Evolutionary conservation across 208 protist genomes (phyloP), one percentile per base, ranked within the genome.

Genomic region (Borovskyia barvae): DNA sequence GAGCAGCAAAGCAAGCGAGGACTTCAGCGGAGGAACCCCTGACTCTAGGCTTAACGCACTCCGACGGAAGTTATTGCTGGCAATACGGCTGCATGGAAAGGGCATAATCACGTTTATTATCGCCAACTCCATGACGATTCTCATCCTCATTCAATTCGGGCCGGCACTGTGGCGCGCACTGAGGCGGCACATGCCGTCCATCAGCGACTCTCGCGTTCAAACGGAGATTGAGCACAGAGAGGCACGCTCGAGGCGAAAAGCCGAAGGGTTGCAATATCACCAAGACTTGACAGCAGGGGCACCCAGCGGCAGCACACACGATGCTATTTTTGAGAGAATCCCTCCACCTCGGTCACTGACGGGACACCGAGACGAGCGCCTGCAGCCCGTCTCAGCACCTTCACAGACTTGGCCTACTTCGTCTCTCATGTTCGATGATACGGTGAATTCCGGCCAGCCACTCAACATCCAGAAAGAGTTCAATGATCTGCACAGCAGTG

Each of bases 81-180:
- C n/a, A n/a, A n/a, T n/a, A n/a, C n/a, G n/a, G n/a, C n/a, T n/a
- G n/a, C n/a, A n/a, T n/a, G 52, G 1, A 40, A 50, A 5, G 26
- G 50, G 50, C 12, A 36, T 70, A 3, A 25, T 79, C 25, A 74
- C 72, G 24, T 93, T 93, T 54, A 54, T 91, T 26, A 62, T 66
- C 37, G 79, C 78, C 0, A 90, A 93, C 59, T 72, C 91, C 32
- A 74, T 93, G 61, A 65, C 53, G 20, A 68, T 93, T 42, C 22
- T 93, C 22, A 39, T 93, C 7, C 20, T 86, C n/a, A 45, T 85
- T 43, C 75, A 89, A 28, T 61, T 86, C 24, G 49, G 67, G 3
- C 72, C 70, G 12, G 58, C 71, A 53, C 4, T 84, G 1, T 82
- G 67, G 71, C 46, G 68, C 30, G 52, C 41, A 25, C 2, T 66